These are phyloP conservation scores for Wallemia ichthyophaga DNA, from an alignment of 1,284 basidiomycete species.

Conservation along the genomic window DNA sequence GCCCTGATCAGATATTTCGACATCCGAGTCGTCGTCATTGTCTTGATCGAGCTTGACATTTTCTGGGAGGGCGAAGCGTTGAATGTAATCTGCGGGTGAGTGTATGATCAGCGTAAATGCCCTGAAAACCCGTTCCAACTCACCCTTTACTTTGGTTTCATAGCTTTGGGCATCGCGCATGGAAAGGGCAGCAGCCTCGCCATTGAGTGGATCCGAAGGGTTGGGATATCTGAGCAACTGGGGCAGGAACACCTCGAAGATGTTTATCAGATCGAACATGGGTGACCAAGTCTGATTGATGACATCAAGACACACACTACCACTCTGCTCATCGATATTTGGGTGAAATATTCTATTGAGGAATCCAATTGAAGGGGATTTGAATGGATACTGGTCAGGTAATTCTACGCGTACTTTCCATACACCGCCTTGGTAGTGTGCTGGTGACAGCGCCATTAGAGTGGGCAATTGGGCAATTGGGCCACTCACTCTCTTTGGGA, in stretches of 20 bases:
- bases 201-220: slow-evolving; percentile 87
- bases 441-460: slow-evolving; percentile 19
- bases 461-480: slow-evolving; percentile 1
- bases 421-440: slow-evolving; percentile 76
- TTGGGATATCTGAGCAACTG: slow-evolving; percentile 92
- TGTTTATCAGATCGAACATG: slow-evolving; percentile 99
- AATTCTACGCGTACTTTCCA: slow-evolving; percentile 99
- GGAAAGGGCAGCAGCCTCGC: slow-evolving; percentile 79
- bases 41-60: slow-evolving; percentile 19
- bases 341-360: slow-evolving; percentile 99
- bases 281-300: slow-evolving; percentile 99
- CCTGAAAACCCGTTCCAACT: slow-evolving; percentile 7
- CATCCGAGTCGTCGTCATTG: slow-evolving; percentile 13
- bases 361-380: slow-evolving; percentile 94
- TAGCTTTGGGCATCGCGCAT: slow-evolving; percentile 93
- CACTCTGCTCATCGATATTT: slow-evolving; percentile 84
- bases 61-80: slow-evolving; percentile 17
- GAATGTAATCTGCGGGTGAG: slow-evolving; percentile 16
- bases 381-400: slow-evolving; percentile 97
- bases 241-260: slow-evolving; percentile 91
- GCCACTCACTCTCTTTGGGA: slow-evolving; percentile 58
- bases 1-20: slow-evolving; percentile 71
- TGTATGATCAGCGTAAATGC: background rate
- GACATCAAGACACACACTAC: slow-evolving; percentile 81
- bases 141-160: slow-evolving; percentile 66